These are phyloP conservation scores for Colletotrichum godetiae DNA, from an alignment of 2,329 filamentous ascomycete genomes.

Conservation along the genomic window DNA sequence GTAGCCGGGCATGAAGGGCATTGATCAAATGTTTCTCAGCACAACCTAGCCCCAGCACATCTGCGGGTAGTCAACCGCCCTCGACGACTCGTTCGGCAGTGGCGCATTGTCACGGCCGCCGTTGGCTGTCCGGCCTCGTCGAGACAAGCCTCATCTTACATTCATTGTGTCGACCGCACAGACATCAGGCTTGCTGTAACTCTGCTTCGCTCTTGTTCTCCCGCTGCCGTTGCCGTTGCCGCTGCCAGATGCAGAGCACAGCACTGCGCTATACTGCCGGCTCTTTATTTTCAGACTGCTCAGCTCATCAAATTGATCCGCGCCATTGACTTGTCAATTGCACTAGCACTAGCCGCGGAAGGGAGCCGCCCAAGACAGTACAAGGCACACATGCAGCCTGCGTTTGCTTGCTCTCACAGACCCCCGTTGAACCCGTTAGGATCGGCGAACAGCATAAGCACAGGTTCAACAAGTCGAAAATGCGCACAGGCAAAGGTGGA, in stretches of 20 bases:
- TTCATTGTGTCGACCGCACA: conserved; percentile 39
- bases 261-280: conserved; percentile 7
- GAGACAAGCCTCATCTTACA: conserved; percentile 42
- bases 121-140: conserved; percentile 38
- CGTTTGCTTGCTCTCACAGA: conserved; percentile 32
- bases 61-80: conserved; percentile 17
- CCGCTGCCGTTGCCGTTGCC: conserved; percentile 30
- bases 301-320: conserved; percentile 11
- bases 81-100: conserved; percentile 33
- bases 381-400: conserved; percentile 31
- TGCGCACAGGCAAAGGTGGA: conserved; percentile 22
- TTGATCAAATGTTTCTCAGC: conserved; percentile 31
- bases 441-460: conserved; percentile 33
- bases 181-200: conserved; percentile 28
- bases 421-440: conserved; percentile 26
- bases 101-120: conserved; percentile 32
- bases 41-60: conserved; percentile 14
- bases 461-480: conserved; percentile 23
- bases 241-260: conserved; percentile 32
- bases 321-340: conserved; percentile 15
- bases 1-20: conserved; percentile 27
- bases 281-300: conserved; percentile 8
- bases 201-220: conserved; percentile 21
- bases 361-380: conserved; percentile 32
- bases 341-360: conserved; percentile 32